Evolutionary conservation across 2,329 filamentous ascomycete species (phyloP).

Genomic region (Ophiostoma pallidulum): DNA sequence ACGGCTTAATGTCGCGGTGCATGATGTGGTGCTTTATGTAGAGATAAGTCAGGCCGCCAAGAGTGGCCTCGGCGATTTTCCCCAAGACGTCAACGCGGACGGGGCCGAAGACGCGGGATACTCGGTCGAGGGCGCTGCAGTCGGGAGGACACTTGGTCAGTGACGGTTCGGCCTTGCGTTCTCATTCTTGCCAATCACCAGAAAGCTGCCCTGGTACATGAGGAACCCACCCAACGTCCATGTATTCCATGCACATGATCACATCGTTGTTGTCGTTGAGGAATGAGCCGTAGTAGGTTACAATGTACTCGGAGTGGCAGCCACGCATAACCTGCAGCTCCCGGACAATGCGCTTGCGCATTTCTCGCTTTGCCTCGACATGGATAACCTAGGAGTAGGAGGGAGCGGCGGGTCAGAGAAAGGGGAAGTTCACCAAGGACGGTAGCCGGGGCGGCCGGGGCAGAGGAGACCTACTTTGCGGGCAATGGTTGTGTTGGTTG

Average conservation of each 20-base stretch:
- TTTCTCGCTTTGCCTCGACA: constrained; percentile 94
- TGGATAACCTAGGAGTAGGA: constrained; percentile 66
- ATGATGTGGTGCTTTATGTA: constrained; percentile 96
- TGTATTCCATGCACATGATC: constrained; percentile 99
- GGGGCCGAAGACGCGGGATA: constrained; percentile 90
- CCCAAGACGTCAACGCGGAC: constrained; percentile 92
- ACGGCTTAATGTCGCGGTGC: constrained; percentile 98
- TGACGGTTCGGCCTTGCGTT: not conserved
- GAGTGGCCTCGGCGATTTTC: constrained; percentile 92
- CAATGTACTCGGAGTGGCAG: constrained; percentile 93
- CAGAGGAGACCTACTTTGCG: constrained; percentile 60
- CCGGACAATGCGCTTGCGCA: constrained; percentile 91
- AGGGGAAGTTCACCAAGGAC: too few relatives aligned
- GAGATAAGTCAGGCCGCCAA: constrained; percentile 88
- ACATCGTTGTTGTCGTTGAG: constrained; percentile 95
- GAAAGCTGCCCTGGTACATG: too few relatives aligned
- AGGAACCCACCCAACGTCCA: too few relatives aligned
- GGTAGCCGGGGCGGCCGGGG: too few relatives aligned
- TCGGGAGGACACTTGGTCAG: constrained; percentile 6
- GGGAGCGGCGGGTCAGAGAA: not conserved
- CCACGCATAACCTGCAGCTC: constrained; percentile 98
- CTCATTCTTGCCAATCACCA: too few relatives aligned
- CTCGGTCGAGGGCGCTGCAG: constrained; percentile 74
- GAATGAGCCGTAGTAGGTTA: constrained; percentile 96
- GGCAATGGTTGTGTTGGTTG: constrained; percentile 93